Evolutionary conservation across 1,284 basidiomycete genomes (phyloP), one percentile per base, ranked within the genome.

Genomic region (Lentinus polychrous): DNA sequence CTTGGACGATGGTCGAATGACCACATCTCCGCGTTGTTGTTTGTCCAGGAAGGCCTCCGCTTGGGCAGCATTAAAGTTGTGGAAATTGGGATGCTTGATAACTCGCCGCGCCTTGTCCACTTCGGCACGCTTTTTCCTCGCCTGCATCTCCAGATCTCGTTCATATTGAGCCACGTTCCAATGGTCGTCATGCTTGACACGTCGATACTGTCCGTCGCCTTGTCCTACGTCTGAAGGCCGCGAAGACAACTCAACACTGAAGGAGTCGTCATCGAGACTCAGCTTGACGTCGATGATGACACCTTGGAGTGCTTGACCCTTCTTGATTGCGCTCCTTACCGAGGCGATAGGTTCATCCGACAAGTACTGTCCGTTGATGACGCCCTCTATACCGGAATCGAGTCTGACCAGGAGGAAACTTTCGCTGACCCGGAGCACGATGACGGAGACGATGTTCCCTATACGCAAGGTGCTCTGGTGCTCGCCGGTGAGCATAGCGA

Each of bases 21-120:
- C 91, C 41, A 94, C 93, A 64, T 97, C 94, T 11, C 94, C 96
- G 24, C 91, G 81, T 58, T 94, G 92, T 66, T 93, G 88, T 55
- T 86, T 86, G 49, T 93, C 90, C 47, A 99, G 74, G 65, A 88
- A 91, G 47, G 82, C 76, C 67, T 99, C 95, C 1, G 96, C 94
- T 58, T 97, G 89, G 17, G 77, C 73, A 32, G 91, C 84, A 61
- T 93, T 95, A 75, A 97, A 88, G 64, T 96, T 93, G 64, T 95
- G 91, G 80, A 97, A 99, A 69, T 97, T 94, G 2, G 96, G 96
- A 65, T 99, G 96, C 64, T 98, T 94, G 72, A 99, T 92, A 42
- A 95, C 83, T 22, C 96, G 78, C 54, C 92, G 83, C 46, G 82
- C 78, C 61, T 80, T 73, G 62, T 88, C 79, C 39, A 83, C 81